A percentile compares a stretch with the other conserved stretches of the same genome.
Conservation (phyloP, 331 rosid genomes). For the Quercus phellos region DNA sequence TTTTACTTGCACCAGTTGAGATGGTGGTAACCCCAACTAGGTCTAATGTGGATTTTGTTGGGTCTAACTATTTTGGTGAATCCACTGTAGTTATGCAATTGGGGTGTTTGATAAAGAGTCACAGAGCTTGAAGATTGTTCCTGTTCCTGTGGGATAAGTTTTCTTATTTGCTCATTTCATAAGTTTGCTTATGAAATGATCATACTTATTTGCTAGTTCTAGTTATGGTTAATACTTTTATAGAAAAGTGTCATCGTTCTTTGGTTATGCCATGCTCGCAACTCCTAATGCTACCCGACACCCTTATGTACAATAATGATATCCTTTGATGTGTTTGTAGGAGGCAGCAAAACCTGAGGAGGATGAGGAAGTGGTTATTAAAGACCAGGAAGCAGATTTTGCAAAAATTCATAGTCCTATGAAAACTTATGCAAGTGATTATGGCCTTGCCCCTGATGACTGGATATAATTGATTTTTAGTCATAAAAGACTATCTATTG, state of each 20-base stretch:
- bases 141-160: too few relatives aligned
- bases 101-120: too few relatives aligned
- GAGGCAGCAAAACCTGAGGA: conserved; percentile 31
- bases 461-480: conserved; percentile 41
- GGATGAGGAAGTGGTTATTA: conserved; percentile 15
- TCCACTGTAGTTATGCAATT: too few relatives aligned
- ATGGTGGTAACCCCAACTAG: too few relatives aligned
- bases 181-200: neutral
- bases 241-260: neutral
- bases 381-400: conserved; percentile 36
- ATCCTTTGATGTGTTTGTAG: conserved; percentile 26
- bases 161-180: too few relatives aligned
- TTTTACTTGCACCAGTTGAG: too few relatives aligned
- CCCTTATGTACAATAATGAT: too few relatives aligned
- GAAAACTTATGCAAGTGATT: conserved; percentile 45
- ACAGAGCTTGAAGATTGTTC: too few relatives aligned
- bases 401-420: conserved; percentile 35
- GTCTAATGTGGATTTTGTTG: too few relatives aligned
- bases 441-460: conserved; percentile 8
- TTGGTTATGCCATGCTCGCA: neutral
- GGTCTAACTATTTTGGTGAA: too few relatives aligned
- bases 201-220: neutral
- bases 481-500: neutral
- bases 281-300: neutral
- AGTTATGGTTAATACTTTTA: neutral